A percentile compares a stretch with the other conserved stretches of the same genome.
phyloP scores from a whole-genome alignment of 768 basidiomycete genomes.

The Hortiboletus flavorubellus region DNA sequence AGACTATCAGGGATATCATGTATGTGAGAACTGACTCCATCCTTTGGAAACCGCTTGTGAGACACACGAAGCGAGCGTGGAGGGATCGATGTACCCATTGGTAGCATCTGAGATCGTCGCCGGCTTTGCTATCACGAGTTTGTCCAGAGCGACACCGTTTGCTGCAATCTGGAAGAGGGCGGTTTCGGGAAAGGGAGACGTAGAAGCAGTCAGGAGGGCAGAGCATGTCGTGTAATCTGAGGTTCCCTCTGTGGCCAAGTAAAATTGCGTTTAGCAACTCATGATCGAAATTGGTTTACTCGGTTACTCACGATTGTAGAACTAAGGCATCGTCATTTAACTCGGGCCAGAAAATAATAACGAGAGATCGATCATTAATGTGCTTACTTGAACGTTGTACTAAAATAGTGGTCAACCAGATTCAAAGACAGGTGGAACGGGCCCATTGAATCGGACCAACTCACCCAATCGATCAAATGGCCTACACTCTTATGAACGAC shows the following conservation, averaged over 20 bases:
- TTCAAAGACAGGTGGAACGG: no score
- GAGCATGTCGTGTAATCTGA: constrained; percentile 39
- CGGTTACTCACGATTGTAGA: constrained; percentile 25
- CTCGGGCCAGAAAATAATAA: neutral
- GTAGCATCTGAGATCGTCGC: constrained; percentile 46
- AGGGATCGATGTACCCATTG: constrained; percentile 55
- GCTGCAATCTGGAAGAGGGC: constrained; percentile 48
- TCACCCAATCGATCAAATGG: constrained; percentile 44
- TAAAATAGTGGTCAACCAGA: neutral
- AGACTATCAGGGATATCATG: neutral
- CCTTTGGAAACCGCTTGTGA: constrained; percentile 54
- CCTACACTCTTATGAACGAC: constrained; percentile 35
- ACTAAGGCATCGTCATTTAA: constrained; percentile 8
- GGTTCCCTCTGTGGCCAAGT: constrained; percentile 29
- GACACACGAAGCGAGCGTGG: constrained; percentile 59
- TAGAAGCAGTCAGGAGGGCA: constrained; percentile 38
- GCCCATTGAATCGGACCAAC: neutral
- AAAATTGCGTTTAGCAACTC: neutral
- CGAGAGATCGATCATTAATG: no score
- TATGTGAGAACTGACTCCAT: constrained; percentile 52
- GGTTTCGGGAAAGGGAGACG: constrained; percentile 40
- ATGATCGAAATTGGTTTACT: neutral
- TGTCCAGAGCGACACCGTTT: constrained; percentile 54
- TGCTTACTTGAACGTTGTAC: constrained; percentile 39
- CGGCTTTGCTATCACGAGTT: constrained; percentile 78